Evolutionary conservation across 371 early-diverging fungal genomes (phyloP).

Genomic region (Mucor indicus): DNA sequence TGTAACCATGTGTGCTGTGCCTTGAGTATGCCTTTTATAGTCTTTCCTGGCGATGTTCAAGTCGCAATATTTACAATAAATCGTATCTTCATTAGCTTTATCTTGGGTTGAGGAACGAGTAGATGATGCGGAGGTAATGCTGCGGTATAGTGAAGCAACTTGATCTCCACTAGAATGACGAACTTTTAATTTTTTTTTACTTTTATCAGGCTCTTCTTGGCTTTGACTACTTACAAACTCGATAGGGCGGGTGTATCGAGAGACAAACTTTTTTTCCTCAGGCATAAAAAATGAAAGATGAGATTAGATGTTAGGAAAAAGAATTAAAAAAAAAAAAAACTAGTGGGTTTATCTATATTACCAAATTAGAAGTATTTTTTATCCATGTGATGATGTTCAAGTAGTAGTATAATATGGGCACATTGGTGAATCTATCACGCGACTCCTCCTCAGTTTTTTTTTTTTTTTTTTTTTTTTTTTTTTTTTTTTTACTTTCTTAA

Average conservation of each 20-base stretch:
- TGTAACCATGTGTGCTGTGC: constrained; percentile 35
- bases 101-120: not conserved
- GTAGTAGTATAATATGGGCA: no score
- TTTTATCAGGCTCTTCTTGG: not conserved
- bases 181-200: not conserved
- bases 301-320: no score
- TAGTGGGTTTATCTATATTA: no score
- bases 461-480: no score
- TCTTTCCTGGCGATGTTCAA: constrained; percentile 8
- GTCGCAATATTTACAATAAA: constrained; percentile 27
- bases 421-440: no score
- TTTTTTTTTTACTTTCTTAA: no score
- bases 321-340: no score
- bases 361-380: no score
- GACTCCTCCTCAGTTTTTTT: no score
- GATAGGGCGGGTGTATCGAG: constrained; percentile 9
- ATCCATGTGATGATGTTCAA: no score
- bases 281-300: no score
- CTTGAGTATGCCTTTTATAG: constrained; percentile 23
- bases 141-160: constrained; percentile 12
- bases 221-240: constrained; percentile 4
- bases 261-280: not conserved
- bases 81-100: not conserved
- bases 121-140: not conserved
- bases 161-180: constrained; percentile 5